Percentiles rank a stretch among this genome's conserved stretches.
These are phyloP conservation scores for Desmodesmus armatus DNA, from an alignment of 139 green algal species.

Conservation along the genomic window DNA sequence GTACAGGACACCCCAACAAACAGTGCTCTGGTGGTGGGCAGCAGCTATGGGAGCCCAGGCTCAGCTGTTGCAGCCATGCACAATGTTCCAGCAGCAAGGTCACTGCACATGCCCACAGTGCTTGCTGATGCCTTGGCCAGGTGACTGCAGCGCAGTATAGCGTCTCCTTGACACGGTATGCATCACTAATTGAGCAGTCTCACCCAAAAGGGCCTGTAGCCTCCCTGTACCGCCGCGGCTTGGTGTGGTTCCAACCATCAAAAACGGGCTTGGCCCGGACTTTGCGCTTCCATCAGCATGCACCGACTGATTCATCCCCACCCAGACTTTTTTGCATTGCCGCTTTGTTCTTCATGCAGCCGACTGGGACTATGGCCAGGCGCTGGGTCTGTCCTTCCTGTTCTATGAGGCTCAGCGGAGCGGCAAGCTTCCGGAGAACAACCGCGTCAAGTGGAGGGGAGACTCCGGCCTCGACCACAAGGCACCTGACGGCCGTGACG, in stretches of 20 bases:
- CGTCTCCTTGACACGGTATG: background rate
- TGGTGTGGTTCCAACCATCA: background rate
- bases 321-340: background rate
- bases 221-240: background rate
- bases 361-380: slow-evolving; percentile 46
- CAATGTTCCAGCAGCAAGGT: background rate
- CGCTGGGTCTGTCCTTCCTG: slow-evolving; percentile 52
- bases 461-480: slow-evolving; percentile 54
- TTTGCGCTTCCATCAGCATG: too few relatives aligned
- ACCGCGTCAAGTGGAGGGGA: slow-evolving; percentile 62
- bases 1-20: too few relatives aligned
- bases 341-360: background rate
- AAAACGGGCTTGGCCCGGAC: too few relatives aligned
- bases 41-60: background rate
- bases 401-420: slow-evolving; percentile 73
- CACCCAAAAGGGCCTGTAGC: background rate
- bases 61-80: background rate
- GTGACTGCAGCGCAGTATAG: too few relatives aligned
- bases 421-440: slow-evolving; percentile 54
- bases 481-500: slow-evolving; percentile 36
- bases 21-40: too few relatives aligned
- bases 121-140: too few relatives aligned
- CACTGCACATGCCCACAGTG: too few relatives aligned
- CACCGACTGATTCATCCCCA: too few relatives aligned
- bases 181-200: background rate